Base-by-base conservation (phyloP, 176 grass and related monocot species). In the Raddia guianensis region DNA sequence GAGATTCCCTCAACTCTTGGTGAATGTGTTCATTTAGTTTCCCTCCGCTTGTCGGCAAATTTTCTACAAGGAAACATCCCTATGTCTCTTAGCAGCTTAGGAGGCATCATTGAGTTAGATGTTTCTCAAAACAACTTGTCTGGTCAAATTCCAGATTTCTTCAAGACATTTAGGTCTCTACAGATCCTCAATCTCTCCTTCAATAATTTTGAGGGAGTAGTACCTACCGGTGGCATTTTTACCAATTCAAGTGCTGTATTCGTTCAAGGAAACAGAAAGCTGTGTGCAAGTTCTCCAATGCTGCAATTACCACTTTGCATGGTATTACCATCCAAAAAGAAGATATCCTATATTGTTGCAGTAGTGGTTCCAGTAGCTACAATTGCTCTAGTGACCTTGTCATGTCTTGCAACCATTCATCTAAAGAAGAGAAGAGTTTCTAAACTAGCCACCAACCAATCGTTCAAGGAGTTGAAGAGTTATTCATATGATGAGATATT, bases 81-180 rank as follows among this genome's bases (percentile, higher is more conserved):
- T 37, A 3, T 1, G 18, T 18, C 75, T 5, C 9, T 89, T 18
- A 74, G 14, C 3, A 63, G 6, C 6, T 66, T 89, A 42, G 12
- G 16, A 52, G 80, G 58, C 63, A 54, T 89, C 3, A 34, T 48
- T 12, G 80, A 58, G 15, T 54, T 85, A 10, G 84, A 89, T 66
- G 49, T 85, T 9, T 89, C 87, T 0, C 82, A 82, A 34, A 89
- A 89, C 46, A 63, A 75, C 12, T 14, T 89, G 6, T 75, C 63
- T 3, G 87, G 87, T 45, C 7, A 55, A 44, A 70, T 89, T 16
- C 83, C 82, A 0, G 32, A 49, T 5, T 81, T 56, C 8, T 66
- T 85, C 0, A 3, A 1, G 12, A 14, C 59, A 1, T 66, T 85
- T 56, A 34, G 48, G 2, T 77, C 77, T 43, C 67, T 85, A 10